Base-by-base conservation (phyloP, 2,329 filamentous ascomycete species). In the Torrubiellomyces zombiae region DNA sequence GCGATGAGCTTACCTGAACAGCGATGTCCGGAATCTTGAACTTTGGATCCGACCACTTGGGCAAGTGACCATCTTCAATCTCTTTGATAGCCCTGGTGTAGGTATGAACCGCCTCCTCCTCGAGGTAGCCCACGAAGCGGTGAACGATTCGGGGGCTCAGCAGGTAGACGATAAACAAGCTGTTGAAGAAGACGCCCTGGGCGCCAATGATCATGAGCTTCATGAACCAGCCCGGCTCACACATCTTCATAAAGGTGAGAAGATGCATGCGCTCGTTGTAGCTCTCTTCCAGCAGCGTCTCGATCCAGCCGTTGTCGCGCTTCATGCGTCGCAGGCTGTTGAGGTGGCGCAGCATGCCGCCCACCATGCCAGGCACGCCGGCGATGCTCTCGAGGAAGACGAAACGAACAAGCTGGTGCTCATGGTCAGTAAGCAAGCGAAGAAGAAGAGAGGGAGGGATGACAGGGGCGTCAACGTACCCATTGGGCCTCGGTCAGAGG, bases 141-240 rank as follows among this genome's bases (percentile, higher is more conserved):
- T 98, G 89, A 43, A 80, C 86, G 34, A 81, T 86, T 32, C 75
- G 72, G 6, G 89, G 86, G 2, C 76, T 82, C 31, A 93, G 43
- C 17, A 98, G 71, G 53, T 95, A 95, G 23, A 76, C 66, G 33
- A 93, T 31, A 62, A 98, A 95, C 47, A 95, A 69, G 35, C 72
- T 67, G 54, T 98, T 98, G 67, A 92, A 94, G 62, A 92, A 95
- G 39, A 95, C 80, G 19, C 86, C 89, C 50, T 95, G 86, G 1
- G 86, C 85, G 8, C 75, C 82, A 19, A 95, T 67, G 28, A 95
- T 82, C 71, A 93, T 80, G 28, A 82, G 50, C 34, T 81, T 76
- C 85, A 94, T 92, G 58, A 93, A 89, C 60, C 67, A 72, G 9
- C 80, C 81, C 18, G 49, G 49, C 36, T 55, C 50, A 29, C 75